Base-by-base conservation (phyloP, 1,284 basidiomycete genomes). In the Puccinia polysora region DNA sequence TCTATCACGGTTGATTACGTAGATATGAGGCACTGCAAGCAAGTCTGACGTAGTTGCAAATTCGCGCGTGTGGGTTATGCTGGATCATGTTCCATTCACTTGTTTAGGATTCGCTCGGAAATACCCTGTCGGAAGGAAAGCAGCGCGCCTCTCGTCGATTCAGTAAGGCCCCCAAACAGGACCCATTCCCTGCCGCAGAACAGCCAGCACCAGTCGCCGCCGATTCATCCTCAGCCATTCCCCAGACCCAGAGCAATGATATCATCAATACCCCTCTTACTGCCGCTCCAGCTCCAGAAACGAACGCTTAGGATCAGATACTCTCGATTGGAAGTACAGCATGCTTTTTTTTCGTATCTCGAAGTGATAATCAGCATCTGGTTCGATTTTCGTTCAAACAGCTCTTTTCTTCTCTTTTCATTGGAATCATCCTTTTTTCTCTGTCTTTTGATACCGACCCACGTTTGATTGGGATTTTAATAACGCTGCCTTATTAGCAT, bases 61-160 rank as follows among this genome's bases (percentile, higher is more conserved):
- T 18, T 7, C 40, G 7, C 40, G 18, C 40, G 8, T 18, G 18
- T 7, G 7, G 8, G 18, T 18, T 43, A 43, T 8, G 18, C 40
- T 43, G 40, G 18, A 43, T 43, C 40, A 18, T 14, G 34, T 36
- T 34, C 18, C 7, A 43, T 43, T 18, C 0, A 36, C 38, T 20
- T 25, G 8, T 36, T 32, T 18, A 67, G 65, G 40, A 55, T 53
- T 43, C 52, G 3, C 34, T 67, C 14, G 65, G 65, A 14, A 58
- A 67, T 38, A 32, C 36, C 25, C n/a, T 67, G 18, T 56, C 52
- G 0, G 30, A 23, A 12, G 36, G 53, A 4, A 67, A 67, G 34
- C 34, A 56, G 7, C 65, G 65, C n/a, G 65, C 65, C 18, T 67
- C 65, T 25, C 49, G 52, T 25, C 65, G 65, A 20, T 67, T 67